These are phyloP conservation scores for Penicillium digitatum DNA, from an alignment of 2,329 filamentous ascomycete genomes.

Conservation along the genomic window DNA sequence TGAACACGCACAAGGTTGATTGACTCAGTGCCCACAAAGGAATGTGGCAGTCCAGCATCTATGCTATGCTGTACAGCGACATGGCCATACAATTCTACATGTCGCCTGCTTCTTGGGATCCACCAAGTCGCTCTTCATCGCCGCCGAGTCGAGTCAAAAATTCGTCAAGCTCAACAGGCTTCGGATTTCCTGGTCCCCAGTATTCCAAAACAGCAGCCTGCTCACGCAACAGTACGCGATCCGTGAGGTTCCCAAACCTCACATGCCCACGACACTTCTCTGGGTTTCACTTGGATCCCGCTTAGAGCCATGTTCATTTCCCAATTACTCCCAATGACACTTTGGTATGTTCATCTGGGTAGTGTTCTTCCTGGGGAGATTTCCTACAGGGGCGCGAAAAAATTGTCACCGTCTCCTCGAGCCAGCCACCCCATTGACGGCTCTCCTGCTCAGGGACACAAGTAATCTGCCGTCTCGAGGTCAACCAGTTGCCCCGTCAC, in stretches of 20 bases:
- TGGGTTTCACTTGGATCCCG: constrained; percentile 48
- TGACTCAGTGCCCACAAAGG: neutral
- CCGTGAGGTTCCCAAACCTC: constrained; percentile 49
- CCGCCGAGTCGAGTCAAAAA: constrained; percentile 19
- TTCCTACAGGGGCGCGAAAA: constrained; percentile 53
- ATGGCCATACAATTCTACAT: neutral
- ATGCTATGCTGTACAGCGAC: neutral
- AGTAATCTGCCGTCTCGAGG: constrained; percentile 54
- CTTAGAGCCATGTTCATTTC: constrained; percentile 55
- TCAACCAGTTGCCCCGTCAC: constrained; percentile 54
- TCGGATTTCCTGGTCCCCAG: constrained; percentile 48
- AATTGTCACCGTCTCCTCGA: constrained; percentile 58
- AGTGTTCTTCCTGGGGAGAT: constrained; percentile 49
- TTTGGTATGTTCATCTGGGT: constrained; percentile 54
- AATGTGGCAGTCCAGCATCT: neutral
- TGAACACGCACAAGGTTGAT: neutral
- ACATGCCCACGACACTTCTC: constrained; percentile 53
- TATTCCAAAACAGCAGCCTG: constrained; percentile 50
- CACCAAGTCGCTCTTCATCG: neutral
- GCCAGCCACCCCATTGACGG: constrained; percentile 60
- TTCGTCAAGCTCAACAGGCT: constrained; percentile 45
- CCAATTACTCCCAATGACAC: constrained; percentile 53
- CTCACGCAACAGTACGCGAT: constrained; percentile 52
- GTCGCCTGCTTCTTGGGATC: neutral
- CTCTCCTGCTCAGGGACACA: constrained; percentile 56